These are phyloP conservation scores for Aspergillus neotritici DNA, from an alignment of 2,329 filamentous ascomycete species.

Conservation along the genomic window DNA sequence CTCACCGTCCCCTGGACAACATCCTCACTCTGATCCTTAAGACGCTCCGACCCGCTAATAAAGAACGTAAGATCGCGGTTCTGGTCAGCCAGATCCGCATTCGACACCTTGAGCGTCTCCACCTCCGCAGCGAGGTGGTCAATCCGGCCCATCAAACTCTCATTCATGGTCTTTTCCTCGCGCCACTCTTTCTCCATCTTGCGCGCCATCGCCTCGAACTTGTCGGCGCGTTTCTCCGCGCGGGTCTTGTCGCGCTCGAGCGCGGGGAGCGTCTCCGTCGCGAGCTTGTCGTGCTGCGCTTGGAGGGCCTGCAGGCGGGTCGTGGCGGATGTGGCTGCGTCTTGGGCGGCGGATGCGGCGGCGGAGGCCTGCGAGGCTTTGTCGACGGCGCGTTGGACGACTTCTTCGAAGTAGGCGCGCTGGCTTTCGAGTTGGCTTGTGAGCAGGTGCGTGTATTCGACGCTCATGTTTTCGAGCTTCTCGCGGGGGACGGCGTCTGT, in stretches of 20 bases:
- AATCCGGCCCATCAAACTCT: conserved; percentile 73
- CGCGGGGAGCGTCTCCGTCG: conserved; percentile 54
- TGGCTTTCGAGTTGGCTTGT: conserved; percentile 91
- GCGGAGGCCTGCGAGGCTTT: conserved; percentile 73
- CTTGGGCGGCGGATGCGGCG: conserved; percentile 48
- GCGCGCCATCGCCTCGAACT: conserved; percentile 69
- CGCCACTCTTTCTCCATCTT: conserved; percentile 68
- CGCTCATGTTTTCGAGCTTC: conserved; percentile 71
- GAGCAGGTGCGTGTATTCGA: conserved; percentile 91
- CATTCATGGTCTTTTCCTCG: conserved; percentile 80
- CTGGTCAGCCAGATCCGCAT: conserved; percentile 72
- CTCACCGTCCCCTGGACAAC: conserved; percentile 67
- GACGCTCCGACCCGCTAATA: conserved; percentile 74
- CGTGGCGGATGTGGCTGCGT: conserved; percentile 59
- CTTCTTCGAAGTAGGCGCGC: conserved; percentile 87
- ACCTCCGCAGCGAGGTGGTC: conserved; percentile 59
- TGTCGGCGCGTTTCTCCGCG: conserved; percentile 61
- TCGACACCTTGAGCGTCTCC: conserved; percentile 53
- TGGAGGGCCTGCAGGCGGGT: conserved; percentile 53
- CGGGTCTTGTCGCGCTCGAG: conserved; percentile 70
- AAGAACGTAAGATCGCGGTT: conserved; percentile 85
- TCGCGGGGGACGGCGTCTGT: conserved; percentile 47
- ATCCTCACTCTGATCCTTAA: conserved; percentile 68
- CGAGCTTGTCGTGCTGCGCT: conserved; percentile 49
- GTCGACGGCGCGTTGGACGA: conserved; percentile 80